phyloP scores from a whole-genome alignment of 768 basidiomycete species.

The Suillus subaureus region DNA sequence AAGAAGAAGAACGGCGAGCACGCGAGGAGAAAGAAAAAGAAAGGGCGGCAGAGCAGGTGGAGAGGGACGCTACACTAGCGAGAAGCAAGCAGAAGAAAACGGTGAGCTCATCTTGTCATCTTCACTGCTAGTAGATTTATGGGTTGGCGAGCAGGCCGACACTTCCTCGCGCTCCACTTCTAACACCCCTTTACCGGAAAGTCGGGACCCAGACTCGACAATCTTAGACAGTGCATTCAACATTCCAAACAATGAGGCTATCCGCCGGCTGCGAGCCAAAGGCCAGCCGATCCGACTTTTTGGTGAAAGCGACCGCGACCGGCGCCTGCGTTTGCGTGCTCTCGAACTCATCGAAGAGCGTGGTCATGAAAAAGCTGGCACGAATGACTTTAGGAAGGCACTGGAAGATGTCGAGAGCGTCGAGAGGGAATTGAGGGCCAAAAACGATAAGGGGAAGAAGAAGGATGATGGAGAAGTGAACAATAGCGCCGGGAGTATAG shows the following conservation, averaged over 20 bases:
- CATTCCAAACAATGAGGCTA: conserved; percentile 90
- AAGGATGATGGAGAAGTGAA: conserved; percentile 57
- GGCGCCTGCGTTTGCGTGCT: conserved; percentile 85
- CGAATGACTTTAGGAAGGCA: conserved; percentile 94
- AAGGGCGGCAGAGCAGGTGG: conserved; percentile 36
- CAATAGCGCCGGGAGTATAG: conserved; percentile 39
- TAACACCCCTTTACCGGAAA: conserved; percentile 38
- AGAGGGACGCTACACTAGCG: conserved; percentile 17
- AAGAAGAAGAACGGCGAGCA: conserved; percentile 42
- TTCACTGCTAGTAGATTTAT: conserved; percentile 9
- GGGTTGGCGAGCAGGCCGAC: conserved; percentile 51
- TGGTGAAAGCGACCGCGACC: conserved; percentile 93
- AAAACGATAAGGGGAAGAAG: conserved; percentile 61
- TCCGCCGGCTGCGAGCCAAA: conserved; percentile 85
- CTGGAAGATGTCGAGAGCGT: conserved; percentile 86
- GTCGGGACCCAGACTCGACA: conserved; percentile 43
- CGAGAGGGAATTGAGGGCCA: conserved; percentile 65
- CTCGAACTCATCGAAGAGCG: conserved; percentile 95
- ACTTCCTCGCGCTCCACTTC: conserved; percentile 39
- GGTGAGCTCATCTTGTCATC: conserved; percentile 42
- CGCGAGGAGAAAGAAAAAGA: conserved; percentile 29
- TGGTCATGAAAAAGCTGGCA: conserved; percentile 76
- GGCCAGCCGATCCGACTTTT: conserved; percentile 95
- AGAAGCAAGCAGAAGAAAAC: conserved; percentile 35
- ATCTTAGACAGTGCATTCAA: conserved; percentile 61